phyloP scores from a whole-genome alignment of 768 basidiomycete genomes.

The Tulasnella sp. region DNA sequence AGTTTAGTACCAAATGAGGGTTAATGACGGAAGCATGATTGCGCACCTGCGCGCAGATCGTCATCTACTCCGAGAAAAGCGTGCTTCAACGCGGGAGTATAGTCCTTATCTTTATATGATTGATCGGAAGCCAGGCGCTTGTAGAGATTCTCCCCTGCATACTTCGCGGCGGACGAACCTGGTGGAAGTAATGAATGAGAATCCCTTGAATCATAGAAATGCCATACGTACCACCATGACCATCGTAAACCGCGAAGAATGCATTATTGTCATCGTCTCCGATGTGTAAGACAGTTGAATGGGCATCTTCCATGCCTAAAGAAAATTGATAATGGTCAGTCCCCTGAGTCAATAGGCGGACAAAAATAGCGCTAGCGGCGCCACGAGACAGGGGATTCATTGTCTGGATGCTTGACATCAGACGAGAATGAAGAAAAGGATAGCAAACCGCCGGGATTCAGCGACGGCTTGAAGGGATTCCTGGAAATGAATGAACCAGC shows the following conservation, averaged over 20 bases:
- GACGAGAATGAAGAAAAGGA: too few relatives aligned
- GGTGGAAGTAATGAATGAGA: not conserved
- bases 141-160: slow-evolving; percentile 74
- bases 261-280: slow-evolving; percentile 44
- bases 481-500: not conserved
- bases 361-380: not conserved
- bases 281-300: slow-evolving; percentile 59
- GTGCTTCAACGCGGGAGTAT: slow-evolving; percentile 64
- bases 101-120: slow-evolving; percentile 54
- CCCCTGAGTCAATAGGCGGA: not conserved
- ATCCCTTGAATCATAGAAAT: not conserved
- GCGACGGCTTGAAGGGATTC: not conserved
- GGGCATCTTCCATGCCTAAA: slow-evolving; percentile 97
- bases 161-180: slow-evolving; percentile 79
- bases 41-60: slow-evolving; percentile 68
- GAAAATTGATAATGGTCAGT: not conserved
- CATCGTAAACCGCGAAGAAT: slow-evolving; percentile 97
- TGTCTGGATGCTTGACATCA: too few relatives aligned
- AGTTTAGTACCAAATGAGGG: not conserved
- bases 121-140: slow-evolving; percentile 61
- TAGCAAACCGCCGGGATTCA: too few relatives aligned
- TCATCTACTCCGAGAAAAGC: slow-evolving; percentile 93
- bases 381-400: too few relatives aligned
- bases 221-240: slow-evolving; percentile 71
- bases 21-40: slow-evolving; percentile 13